Evolutionary conservation across 2,329 filamentous ascomycete species (phyloP).

Genomic region (Volutella citrinella): DNA sequence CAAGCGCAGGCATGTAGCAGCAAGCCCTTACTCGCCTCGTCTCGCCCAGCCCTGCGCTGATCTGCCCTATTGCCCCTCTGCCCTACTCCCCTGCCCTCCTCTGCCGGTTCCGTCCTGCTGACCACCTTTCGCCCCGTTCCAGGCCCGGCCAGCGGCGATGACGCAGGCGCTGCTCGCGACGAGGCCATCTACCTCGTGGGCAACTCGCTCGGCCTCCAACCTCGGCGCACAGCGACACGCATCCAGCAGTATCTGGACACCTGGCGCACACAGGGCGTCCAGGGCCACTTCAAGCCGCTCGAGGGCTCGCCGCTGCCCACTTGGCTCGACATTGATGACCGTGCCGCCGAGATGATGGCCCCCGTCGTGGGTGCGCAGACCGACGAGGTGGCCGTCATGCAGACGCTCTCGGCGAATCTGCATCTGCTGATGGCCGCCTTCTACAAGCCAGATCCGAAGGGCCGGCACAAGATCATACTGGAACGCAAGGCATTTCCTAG

Average conservation of each 20-base stretch:
- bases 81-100: no score
- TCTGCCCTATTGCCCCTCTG: neutral
- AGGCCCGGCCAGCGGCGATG: no score
- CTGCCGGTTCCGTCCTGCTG: no score
- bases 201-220: constrained; percentile 80
- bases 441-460: constrained; percentile 60
- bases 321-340: constrained; percentile 72
- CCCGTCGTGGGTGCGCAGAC: constrained; percentile 66
- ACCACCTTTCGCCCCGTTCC: no score
- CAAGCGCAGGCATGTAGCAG: constrained; percentile 7
- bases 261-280: constrained; percentile 77
- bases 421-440: constrained; percentile 80
- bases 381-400: constrained; percentile 77
- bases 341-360: constrained; percentile 64
- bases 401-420: constrained; percentile 74
- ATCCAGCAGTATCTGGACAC: constrained; percentile 69
- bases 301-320: constrained; percentile 63
- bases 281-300: constrained; percentile 72
- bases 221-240: constrained; percentile 53
- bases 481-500: constrained; percentile 85
- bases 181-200: constrained; percentile 72
- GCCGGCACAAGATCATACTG: constrained; percentile 69
- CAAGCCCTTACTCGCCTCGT: neutral
- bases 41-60: no score
- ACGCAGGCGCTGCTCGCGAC: constrained; percentile 9